A percentile compares a stretch with the other conserved stretches of the same genome.
Evolutionary conservation across 2,329 filamentous ascomycete species (phyloP).

Genomic region (Botrytis hyacinthi): DNA sequence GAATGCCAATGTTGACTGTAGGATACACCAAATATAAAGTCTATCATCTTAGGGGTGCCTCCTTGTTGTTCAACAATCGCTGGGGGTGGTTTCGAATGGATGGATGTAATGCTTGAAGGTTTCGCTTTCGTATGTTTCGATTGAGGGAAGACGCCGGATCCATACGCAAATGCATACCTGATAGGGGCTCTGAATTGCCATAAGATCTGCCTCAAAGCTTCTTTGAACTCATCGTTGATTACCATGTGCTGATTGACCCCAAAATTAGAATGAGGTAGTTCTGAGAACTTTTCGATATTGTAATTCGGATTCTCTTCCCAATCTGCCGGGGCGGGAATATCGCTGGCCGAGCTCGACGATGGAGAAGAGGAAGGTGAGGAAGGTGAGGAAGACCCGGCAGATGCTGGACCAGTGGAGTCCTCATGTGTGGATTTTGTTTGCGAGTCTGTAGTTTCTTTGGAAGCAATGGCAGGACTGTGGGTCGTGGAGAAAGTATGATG

Average conservation of each 20-base stretch:
- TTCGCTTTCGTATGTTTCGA: constrained; percentile 48
- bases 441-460: constrained; percentile 21
- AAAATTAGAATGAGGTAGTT: constrained; percentile 77
- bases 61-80: constrained; percentile 83
- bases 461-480: constrained; percentile 13
- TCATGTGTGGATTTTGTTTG: constrained; percentile 18
- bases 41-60: constrained; percentile 91
- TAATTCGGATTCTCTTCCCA: constrained; percentile 77
- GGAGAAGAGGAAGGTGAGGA: background rate
- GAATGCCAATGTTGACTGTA: constrained; percentile 97
- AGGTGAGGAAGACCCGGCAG: constrained; percentile 1
- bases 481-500: constrained; percentile 6
- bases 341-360: constrained; percentile 23
- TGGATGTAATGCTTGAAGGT: constrained; percentile 55
- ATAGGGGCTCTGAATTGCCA: constrained; percentile 93
- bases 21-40: constrained; percentile 95
- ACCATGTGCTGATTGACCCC: constrained; percentile 95
- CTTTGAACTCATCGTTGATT: constrained; percentile 94
- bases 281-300: constrained; percentile 69
- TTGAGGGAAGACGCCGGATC: constrained; percentile 93
- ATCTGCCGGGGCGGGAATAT: constrained; percentile 35
- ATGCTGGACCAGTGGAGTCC: constrained; percentile 23
- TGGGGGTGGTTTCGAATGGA: constrained; percentile 78
- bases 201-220: constrained; percentile 79
- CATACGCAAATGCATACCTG: constrained; percentile 94